Evolutionary conservation across 495 filamentous ascomycete genomes (phyloP), one percentile per base, ranked within the genome.

Genomic region (Tuber umbilicatum): DNA sequence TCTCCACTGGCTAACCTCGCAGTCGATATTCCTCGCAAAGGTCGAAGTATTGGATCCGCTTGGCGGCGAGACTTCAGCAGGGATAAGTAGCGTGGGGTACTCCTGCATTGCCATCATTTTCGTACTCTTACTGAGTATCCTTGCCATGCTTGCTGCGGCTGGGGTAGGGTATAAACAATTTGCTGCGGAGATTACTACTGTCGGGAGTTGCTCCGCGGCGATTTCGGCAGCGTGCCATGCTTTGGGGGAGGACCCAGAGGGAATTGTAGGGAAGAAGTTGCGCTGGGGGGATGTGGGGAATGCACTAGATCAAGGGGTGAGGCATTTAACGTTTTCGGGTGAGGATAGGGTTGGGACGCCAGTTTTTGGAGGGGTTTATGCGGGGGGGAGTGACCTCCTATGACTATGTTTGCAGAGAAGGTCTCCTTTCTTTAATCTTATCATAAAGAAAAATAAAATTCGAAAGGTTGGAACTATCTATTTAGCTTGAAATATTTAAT

Each of bases 1-100:
- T 2, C 75, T 85, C 5, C 85, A 86, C 73, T 86, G 85, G 85
- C 81, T 86, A 0, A 75, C 84, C 21, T 85, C 85, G 0, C 84
- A 87, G 68, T 83, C 83, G 23, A 70, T 86, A 0, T 87, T 85
- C 73, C 78, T 85, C 7, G 79, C 78, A 2, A 77, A 75, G 0
- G 73, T 85, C 12, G 17, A 38, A 70, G 60, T 76, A 78, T 2
- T 69, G 81, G 71, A 38, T 68, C 23, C 68, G 68, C 1, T 37
- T 21, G 74, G 76, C 0, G 72, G 16, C 74, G 73, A 27, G 23
- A 68, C 38, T 10, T 0, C 21, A 4, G 17, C 21, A 23, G 67
- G 40, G 3, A 21, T 37, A 39, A 74, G 21, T 7, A 27, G 47
- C 10, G 39, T 50, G 3, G 73, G 76, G 42, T 78, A 75, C 31